Evolutionary conservation across 1,284 basidiomycete species (phyloP), one percentile per base, ranked within the genome.

Genomic region (Puccinia horiana): DNA sequence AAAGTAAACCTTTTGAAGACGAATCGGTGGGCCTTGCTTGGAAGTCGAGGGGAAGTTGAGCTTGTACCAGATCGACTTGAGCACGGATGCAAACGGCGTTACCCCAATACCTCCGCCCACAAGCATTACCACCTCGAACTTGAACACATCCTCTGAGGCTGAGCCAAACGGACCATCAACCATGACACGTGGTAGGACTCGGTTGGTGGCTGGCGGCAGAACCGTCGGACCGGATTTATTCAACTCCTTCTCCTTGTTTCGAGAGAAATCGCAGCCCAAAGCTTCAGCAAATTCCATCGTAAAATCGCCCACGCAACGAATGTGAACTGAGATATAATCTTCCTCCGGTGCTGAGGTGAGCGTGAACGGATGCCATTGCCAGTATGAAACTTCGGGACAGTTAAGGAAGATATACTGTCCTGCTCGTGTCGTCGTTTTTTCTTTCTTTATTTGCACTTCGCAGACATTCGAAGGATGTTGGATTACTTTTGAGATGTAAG

Each of bases 351-450:
- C 93, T 8, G 84, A 85, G 35, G 93, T 95, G 84, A 96, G 90
- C 23, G 94, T 95, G 89, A 95, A 95, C 32, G 94, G 94, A 86
- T 96, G 94, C 93, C 94, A 96, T 86, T 96, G 94, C 90, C 93
- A 95, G 89, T 94, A 95, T 14, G 92, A 94, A 54, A 96, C 89
- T 86, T 93, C 93, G 9, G 94, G 94, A 88, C 93, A 87, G 79
- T 86, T 86, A 5, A 96, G 87, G 89, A 95, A 95, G 86, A 96
- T 93, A 87, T 95, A 95, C 87, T 84, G 87, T 26, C 94, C 94
- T 1, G 94, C 93, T 29, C 91, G 90, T 42, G 90, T 91, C 1
- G 88, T 91, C 0, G 91, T 93, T 87, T 92, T 93, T 85, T 95
- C 94, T 88, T 95, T 96, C 89, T 95, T 95, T 89, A 96, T 94